phyloP scores from a whole-genome alignment of 257 asterid species.

The Nemophila menziesii region DNA sequence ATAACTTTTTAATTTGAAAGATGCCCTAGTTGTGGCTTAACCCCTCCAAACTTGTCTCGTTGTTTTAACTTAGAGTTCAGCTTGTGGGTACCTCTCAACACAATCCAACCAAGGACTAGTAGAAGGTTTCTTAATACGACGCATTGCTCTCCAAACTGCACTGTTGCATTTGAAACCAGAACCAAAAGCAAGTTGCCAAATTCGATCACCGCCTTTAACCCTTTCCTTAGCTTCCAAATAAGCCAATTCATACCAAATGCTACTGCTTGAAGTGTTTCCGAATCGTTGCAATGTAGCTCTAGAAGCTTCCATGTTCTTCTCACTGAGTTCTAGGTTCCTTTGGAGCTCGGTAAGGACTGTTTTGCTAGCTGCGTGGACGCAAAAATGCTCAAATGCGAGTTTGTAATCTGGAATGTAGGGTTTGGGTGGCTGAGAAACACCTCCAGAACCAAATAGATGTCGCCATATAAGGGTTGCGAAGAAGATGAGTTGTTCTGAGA shows the following conservation, averaged over 20 bases:
- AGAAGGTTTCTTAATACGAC: constrained; percentile 24
- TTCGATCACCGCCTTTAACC: constrained; percentile 55
- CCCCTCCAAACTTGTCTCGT: no score
- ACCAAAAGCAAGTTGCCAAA: constrained; percentile 93
- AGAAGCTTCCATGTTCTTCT: constrained; percentile 66
- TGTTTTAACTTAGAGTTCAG: not conserved
- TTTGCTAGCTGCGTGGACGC: constrained; percentile 83
- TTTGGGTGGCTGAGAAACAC: constrained; percentile 23
- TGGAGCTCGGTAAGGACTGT: constrained; percentile 80
- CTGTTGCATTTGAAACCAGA: constrained; percentile 95
- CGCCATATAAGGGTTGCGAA: constrained; percentile 53
- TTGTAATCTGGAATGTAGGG: constrained; percentile 96
- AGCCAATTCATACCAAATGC: constrained; percentile 92
- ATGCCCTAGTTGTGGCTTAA: no score
- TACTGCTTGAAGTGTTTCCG: constrained; percentile 93
- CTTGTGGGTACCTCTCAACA: constrained; percentile 27
- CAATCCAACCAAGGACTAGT: constrained; percentile 73
- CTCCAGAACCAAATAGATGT: constrained; percentile 23
- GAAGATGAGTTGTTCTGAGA: constrained; percentile 81
- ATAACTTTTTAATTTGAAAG: no score
- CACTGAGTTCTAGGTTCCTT: constrained; percentile 70
- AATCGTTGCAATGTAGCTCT: constrained; percentile 65
- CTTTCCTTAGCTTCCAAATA: constrained; percentile 77
- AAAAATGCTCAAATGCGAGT: constrained; percentile 92
- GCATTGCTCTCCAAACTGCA: constrained; percentile 67